phyloP scores from a whole-genome alignment of 164 flowering plant genomes.

The Malania oleifera region DNA sequence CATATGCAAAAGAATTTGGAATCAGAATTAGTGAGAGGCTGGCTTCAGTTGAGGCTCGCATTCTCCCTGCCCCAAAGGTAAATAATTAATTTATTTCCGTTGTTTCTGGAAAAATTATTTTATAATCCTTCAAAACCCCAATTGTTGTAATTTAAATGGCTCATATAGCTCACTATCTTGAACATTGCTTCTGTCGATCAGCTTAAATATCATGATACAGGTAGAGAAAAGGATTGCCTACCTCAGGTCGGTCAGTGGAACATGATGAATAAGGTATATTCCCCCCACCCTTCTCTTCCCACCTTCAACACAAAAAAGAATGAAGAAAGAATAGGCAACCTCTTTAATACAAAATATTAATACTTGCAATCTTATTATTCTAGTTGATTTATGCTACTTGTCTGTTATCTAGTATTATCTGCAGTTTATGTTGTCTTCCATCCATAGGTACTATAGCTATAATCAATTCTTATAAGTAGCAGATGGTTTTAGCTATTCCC shows the following conservation, averaged over 20 bases:
- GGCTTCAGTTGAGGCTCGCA: conserved; percentile 93
- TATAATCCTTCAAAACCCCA: not conserved
- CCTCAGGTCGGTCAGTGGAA: conserved; percentile 98
- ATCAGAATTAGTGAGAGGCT: conserved; percentile 78
- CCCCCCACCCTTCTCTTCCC: not conserved
- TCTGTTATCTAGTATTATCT: no score
- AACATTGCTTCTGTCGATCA: conserved; percentile 23
- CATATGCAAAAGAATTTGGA: conserved; percentile 90
- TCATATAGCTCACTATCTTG: not conserved
- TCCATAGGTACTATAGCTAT: no score
- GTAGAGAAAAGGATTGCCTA: conserved; percentile 78
- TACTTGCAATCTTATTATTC: no score
- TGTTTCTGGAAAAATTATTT: not conserved
- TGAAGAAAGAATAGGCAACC: no score
- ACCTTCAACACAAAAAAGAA: no score
- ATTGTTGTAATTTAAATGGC: not conserved
- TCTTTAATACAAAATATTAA: no score
- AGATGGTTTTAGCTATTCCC: no score
- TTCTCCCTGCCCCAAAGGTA: conserved; percentile 94
- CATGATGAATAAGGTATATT: conserved; percentile 81
- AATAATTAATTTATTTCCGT: not conserved
- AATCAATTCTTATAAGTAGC: no score
- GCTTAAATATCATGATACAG: conserved; percentile 96
- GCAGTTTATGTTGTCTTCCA: no score
- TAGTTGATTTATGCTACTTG: no score